Conservation (phyloP, 2,329 filamentous ascomycete genomes). For the Cytospora mali region DNA sequence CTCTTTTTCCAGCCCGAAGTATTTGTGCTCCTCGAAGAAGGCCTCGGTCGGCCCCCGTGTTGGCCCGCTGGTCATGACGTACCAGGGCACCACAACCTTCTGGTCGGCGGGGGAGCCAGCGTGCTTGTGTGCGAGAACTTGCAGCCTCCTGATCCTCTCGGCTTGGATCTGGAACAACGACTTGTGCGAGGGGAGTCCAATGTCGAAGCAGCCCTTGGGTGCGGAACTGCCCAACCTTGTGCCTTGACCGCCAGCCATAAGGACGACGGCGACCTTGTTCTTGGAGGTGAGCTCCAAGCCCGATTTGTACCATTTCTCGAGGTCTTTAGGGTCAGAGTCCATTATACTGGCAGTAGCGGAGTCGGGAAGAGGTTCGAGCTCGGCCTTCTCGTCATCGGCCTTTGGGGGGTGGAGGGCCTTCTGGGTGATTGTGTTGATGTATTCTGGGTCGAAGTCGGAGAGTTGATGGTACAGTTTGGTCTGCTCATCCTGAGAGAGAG, state of each 20-base stretch:
- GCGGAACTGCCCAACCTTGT: slow-evolving; percentile 92
- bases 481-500: slow-evolving; percentile 73
- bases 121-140: slow-evolving; percentile 76
- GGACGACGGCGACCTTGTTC: slow-evolving; percentile 80
- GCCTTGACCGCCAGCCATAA: slow-evolving; percentile 97
- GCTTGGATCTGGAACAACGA: slow-evolving; percentile 97
- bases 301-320: slow-evolving; percentile 81
- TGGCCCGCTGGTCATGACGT: slow-evolving; percentile 98
- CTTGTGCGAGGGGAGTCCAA: slow-evolving; percentile 89
- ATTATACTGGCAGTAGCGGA: slow-evolving; percentile 87
- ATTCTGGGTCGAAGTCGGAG: slow-evolving; percentile 75
- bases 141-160: slow-evolving; percentile 86
- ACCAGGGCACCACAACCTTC: slow-evolving; percentile 82
- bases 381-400: slow-evolving; percentile 53
- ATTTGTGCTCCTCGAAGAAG: slow-evolving; percentile 87
- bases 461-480: slow-evolving; percentile 80
- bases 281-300: slow-evolving; percentile 79
- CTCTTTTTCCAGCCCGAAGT: slow-evolving; percentile 83
- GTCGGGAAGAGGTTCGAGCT: slow-evolving; percentile 84
- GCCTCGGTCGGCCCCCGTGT: slow-evolving; percentile 89
- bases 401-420: slow-evolving; percentile 78
- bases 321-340: slow-evolving; percentile 77
- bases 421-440: slow-evolving; percentile 86
- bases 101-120: slow-evolving; percentile 51
- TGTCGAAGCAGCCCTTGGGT: slow-evolving; percentile 97